Conservation (phyloP, 2,329 filamentous ascomycete genomes). For the Penicillium sp. region DNA sequence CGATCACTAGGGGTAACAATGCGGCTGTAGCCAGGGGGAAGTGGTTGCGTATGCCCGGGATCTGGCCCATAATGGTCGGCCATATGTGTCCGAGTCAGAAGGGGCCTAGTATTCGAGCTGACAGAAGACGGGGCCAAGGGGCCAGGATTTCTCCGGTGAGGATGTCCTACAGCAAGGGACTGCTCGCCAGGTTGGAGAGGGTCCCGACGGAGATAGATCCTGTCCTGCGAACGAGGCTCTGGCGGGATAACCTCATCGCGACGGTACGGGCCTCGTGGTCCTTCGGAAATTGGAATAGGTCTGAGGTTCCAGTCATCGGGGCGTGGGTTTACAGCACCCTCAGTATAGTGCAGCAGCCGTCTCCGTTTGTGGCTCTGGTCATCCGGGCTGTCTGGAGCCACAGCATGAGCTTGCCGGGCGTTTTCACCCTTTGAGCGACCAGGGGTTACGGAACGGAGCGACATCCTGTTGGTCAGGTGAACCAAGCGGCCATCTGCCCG, state of each 20-base stretch:
- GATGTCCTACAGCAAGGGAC: conserved; percentile 19
- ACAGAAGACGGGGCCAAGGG: conserved; percentile 15
- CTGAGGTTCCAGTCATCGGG: conserved; percentile 13
- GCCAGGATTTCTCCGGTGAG: conserved; percentile 17
- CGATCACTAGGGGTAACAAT: conserved; percentile 21
- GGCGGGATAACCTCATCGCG: conserved; percentile 16
- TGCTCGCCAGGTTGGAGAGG: conserved; percentile 24
- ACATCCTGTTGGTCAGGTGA: conserved; percentile 32
- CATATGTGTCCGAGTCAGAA: conserved; percentile 19
- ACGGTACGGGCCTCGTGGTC: conserved; percentile 21
- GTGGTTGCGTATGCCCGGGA: conserved; percentile 13
- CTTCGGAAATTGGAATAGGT: conserved; percentile 18
- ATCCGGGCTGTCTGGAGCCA: conserved; percentile 24
- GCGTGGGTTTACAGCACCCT: conserved; percentile 15
- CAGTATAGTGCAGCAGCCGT: conserved; percentile 31
- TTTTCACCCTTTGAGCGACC: conserved; percentile 26
- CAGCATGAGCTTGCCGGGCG: conserved; percentile 20
- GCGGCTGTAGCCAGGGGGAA: conserved; percentile 18
- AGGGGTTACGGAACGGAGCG: conserved; percentile 35
- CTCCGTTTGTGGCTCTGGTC: conserved; percentile 36
- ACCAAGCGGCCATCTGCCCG: conserved; percentile 29
- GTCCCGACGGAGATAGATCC: conserved; percentile 25
- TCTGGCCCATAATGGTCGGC: conserved; percentile 19
- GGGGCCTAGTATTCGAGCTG: conserved; percentile 18
- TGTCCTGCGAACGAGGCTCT: conserved; percentile 21